Evolutionary conservation across 2,329 filamentous ascomycete genomes (phyloP), one percentile per base, ranked within the genome.

Genomic region (Rasamsonia emersonii): DNA sequence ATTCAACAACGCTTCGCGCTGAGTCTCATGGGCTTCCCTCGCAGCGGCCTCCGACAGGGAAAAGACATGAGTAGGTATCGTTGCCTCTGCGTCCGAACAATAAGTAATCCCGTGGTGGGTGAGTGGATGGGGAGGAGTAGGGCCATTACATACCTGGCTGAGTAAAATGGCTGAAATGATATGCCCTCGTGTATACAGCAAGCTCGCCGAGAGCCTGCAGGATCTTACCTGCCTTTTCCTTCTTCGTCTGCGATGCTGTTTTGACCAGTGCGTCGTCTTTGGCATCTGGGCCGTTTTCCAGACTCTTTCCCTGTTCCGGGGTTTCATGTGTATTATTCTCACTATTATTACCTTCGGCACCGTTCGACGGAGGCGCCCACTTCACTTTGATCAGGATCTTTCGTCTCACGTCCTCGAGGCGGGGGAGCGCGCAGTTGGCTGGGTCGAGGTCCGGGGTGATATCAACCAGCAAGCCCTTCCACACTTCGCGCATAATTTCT

Each of bases 351-450:
- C 30, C 30, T 27, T 44, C 41, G 10, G 37, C 30, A 4, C 54
- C 25, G 37, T 51, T 38, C 38, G 56, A 38, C 44, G 53, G 54
- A 4, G 77, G 67, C 2, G 70, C 67, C 46, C 73, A 78, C 58
- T 86, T 86, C 28, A 85, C 82, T 58, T 89, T 89, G 56, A 89
- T 71, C 9, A 89, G 66, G 35, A 96, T 95, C 58, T 89, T 94
- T 34, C 75, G 71, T 32, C 71, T 71, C 31, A 96, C 60, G 9
- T 86, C 75, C 9, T 75, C 74, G 0, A 93, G 77, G 18, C 75
- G 71, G 0, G 84, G 81, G 16, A 89, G 71, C 4, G 56, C 14
- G n/a, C 33, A 46, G 6, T 65, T 41, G 9, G 46, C 75, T 56
- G 42, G 64, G 66, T 44, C 65, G 60, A 67, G 23, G 63, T 83